phyloP scores from a whole-genome alignment of 495 filamentous ascomycete genomes.

The Penicillium alfredii region DNA sequence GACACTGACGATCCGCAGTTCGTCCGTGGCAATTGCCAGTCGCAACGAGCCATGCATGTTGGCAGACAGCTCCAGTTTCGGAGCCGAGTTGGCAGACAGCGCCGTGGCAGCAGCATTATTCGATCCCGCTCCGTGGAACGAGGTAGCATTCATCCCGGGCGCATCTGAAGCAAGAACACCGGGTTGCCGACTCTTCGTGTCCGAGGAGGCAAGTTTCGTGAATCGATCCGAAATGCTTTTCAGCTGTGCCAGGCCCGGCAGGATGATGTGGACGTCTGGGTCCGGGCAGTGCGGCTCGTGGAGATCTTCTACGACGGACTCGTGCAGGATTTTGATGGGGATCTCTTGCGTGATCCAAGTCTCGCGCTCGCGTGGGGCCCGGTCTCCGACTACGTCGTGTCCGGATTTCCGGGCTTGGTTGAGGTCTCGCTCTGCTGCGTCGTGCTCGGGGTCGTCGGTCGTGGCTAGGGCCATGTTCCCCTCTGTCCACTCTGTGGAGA shows the following conservation, averaged over 20 bases:
- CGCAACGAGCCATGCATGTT: conserved; percentile 87
- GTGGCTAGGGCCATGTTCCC: conserved; percentile 42
- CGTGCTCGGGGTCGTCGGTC: conserved; percentile 28
- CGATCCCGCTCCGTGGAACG: background rate
- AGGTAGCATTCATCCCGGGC: conserved; percentile 3
- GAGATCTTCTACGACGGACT: conserved; percentile 71
- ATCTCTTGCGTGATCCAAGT: conserved; percentile 93
- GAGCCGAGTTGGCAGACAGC: conserved; percentile 28
- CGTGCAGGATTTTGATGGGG: conserved; percentile 81
- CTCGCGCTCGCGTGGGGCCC: conserved; percentile 56
- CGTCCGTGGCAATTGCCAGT: conserved; percentile 69
- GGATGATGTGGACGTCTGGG: conserved; percentile 87
- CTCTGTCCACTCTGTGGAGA: conserved; percentile 44
- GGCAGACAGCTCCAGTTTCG: conserved; percentile 73
- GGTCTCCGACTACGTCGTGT: conserved; percentile 42
- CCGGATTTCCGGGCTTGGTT: conserved; percentile 1
- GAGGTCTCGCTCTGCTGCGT: conserved; percentile 15
- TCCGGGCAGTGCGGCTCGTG: conserved; percentile 87
- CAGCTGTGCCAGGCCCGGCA: conserved; percentile 75
- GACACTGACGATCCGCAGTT: conserved; percentile 69
- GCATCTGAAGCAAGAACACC: conserved; percentile 11
- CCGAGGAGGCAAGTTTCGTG: conserved; percentile 61
- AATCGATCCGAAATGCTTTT: conserved; percentile 92
- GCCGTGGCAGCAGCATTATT: conserved; percentile 11
- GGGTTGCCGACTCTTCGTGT: conserved; percentile 20